phyloP scores from a whole-genome alignment of 768 basidiomycete genomes.

The Mycena rosella region DNA sequence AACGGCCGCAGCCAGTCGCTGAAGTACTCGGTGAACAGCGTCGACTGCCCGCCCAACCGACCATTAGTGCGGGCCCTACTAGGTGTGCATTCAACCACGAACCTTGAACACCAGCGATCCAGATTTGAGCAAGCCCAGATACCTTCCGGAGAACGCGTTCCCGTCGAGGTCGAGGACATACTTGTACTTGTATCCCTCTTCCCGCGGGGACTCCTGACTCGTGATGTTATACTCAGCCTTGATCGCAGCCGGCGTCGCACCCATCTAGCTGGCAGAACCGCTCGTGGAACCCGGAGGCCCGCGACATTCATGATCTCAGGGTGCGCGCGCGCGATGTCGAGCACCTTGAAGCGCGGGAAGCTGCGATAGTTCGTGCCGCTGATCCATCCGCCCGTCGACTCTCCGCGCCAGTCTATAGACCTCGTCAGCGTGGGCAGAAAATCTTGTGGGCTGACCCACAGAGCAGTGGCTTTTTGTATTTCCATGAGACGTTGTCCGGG shows the following conservation, averaged over 20 bases:
- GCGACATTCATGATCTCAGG: slow-evolving; percentile 26
- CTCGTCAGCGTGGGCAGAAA: background rate
- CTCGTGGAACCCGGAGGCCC: slow-evolving; percentile 24
- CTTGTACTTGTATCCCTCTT: slow-evolving; percentile 33
- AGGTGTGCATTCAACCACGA: background rate
- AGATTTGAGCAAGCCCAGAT: slow-evolving; percentile 20
- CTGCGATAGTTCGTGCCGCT: slow-evolving; percentile 33
- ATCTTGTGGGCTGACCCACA: slow-evolving; percentile 10
- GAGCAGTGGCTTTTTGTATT: slow-evolving; percentile 19
- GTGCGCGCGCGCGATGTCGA: slow-evolving; percentile 32
- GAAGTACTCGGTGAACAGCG: slow-evolving; percentile 35
- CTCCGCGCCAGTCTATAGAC: slow-evolving; percentile 32
- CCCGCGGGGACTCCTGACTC: slow-evolving; percentile 8
- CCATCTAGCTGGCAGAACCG: slow-evolving; percentile 28
- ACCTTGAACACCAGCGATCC: slow-evolving; percentile 35
- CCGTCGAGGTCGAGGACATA: slow-evolving; percentile 35
- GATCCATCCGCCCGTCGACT: slow-evolving; percentile 36
- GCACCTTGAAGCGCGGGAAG: slow-evolving; percentile 34
- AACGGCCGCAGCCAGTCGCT: slow-evolving; percentile 31
- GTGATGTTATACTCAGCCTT: slow-evolving; percentile 31
- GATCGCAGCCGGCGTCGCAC: slow-evolving; percentile 31
- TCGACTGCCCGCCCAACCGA: slow-evolving; percentile 19
- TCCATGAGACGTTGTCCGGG: slow-evolving; percentile 28
- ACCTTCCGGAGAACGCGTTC: slow-evolving; percentile 32
- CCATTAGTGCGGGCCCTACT: no score